Evolutionary conservation across 2,329 filamentous ascomycete species (phyloP).

Genomic region (Pseudocercospora musae): DNA sequence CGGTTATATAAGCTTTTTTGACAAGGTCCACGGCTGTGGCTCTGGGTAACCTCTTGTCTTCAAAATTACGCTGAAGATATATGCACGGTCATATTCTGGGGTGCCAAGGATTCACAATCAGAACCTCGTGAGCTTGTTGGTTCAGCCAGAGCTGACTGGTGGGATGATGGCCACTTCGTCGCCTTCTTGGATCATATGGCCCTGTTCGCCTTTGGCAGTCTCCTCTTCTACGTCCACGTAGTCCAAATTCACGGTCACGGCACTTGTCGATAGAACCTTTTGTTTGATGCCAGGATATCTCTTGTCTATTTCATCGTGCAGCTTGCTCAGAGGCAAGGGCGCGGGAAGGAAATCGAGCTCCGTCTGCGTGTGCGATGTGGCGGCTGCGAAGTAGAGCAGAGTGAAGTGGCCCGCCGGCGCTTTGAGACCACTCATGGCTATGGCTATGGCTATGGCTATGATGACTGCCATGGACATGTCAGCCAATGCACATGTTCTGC

Average conservation of each 20-base stretch:
- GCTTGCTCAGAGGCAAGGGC: constrained; percentile 58
- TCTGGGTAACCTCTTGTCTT: not conserved
- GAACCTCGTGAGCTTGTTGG: not conserved
- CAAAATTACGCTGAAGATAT: not conserved
- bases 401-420: constrained; percentile 66
- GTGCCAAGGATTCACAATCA: not conserved
- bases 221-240: constrained; percentile 68
- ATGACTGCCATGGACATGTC: not conserved
- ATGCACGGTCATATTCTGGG: not conserved
- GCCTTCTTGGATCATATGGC: constrained; percentile 60
- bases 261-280: constrained; percentile 67
- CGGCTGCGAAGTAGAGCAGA: constrained; percentile 77
- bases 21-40: not conserved
- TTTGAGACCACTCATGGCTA: constrained; percentile 42
- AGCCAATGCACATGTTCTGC: not conserved
- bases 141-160: constrained; percentile 78
- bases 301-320: constrained; percentile 67
- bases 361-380: constrained; percentile 67
- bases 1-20: not conserved
- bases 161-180: constrained; percentile 88
- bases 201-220: constrained; percentile 39
- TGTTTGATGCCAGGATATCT: constrained; percentile 66
- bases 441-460: not conserved
- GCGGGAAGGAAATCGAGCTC: constrained; percentile 64
- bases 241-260: constrained; percentile 75